Evolutionary conservation across 768 basidiomycete species (phyloP), one percentile per base, ranked within the genome.

Genomic region (Boletus subparvulus): DNA sequence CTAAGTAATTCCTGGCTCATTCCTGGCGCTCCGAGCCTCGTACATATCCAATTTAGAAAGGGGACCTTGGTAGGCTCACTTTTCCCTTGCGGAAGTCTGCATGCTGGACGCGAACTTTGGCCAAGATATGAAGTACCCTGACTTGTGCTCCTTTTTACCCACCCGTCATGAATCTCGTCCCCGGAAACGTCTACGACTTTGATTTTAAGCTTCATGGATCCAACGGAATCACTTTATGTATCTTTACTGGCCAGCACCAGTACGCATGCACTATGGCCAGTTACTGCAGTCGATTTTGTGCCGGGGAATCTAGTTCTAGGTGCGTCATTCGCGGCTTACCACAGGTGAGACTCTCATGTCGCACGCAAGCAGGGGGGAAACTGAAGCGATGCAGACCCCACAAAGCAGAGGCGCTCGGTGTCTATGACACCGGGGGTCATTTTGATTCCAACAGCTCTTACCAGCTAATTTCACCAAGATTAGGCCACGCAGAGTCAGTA

Each of bases 401-500:
- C 13, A 47, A 5, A 2, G 7, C 13, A 30, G 46, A 55, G 6
- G 6, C 21, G 3, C 11, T 40, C 10, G 14, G 21, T 5, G 8
- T 32, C 6, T 26, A 30, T 35, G 35, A 42, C 42, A 28, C 1
- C 17, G 3, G 7, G 2, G 16, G 17, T 16, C 14, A 9, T 8
- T 10, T 1, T 8, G 33, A 50, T 43, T 5, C 41, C 30, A 16
- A 47, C 33, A 0, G 1, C 9, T 14, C 6, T 37, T 40, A 11
- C 6, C 45, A 26, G 12, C 1, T 5, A n/a, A 14, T 12, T 0
- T 3, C 19, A 41, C 30, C 7, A 13, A 24, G 42, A 43, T 35
- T 26, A 14, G 21, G 17, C 26, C 5, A 10, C 16, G 26, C 16
- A 50, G 1, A 8, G 61, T 67, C 17, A 61, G 62, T 4, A 30